Conservation (phyloP, 495 filamentous ascomycete species). For the Lasiosphaeria ovina region DNA sequence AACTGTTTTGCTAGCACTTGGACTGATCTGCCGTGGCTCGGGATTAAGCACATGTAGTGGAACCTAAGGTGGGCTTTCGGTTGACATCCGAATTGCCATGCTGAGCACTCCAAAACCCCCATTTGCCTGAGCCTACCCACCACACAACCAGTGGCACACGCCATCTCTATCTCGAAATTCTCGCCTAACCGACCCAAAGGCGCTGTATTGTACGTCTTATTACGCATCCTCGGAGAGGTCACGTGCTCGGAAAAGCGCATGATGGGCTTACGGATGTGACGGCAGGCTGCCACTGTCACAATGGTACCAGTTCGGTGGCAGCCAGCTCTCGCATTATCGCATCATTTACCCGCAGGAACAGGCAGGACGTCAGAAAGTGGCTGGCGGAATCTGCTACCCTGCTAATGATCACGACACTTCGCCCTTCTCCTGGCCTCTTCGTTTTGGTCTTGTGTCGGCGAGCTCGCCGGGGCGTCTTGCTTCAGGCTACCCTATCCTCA, state of each 20-base stretch:
- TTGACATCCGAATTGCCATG: neutral
- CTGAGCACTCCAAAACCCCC: neutral
- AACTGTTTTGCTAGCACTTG: too few species aligned
- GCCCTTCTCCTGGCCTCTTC: neutral
- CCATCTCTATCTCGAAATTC: conserved; percentile 2
- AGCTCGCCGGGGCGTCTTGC: neutral
- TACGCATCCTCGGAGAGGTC: neutral
- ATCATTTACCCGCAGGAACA: conserved; percentile 8
- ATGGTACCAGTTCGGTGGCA: neutral
- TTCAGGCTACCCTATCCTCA: too few species aligned
- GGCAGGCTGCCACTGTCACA: conserved; percentile 1
- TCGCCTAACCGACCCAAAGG: neutral
- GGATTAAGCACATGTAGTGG: conserved; percentile 4
- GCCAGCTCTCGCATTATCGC: conserved; percentile 1
- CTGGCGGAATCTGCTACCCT: neutral
- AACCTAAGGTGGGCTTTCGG: neutral
- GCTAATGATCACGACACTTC: neutral
- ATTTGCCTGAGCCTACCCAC: neutral
- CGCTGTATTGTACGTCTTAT: neutral
- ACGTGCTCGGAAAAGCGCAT: neutral
- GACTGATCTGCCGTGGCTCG: conserved; percentile 3
- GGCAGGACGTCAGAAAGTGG: neutral
- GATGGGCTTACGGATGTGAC: conserved; percentile 1
- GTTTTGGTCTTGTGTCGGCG: neutral
- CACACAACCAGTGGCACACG: neutral